These are phyloP conservation scores for Arthrobotrys pseudoclavata DNA, from an alignment of 2,329 filamentous ascomycete genomes.

Conservation along the genomic window DNA sequence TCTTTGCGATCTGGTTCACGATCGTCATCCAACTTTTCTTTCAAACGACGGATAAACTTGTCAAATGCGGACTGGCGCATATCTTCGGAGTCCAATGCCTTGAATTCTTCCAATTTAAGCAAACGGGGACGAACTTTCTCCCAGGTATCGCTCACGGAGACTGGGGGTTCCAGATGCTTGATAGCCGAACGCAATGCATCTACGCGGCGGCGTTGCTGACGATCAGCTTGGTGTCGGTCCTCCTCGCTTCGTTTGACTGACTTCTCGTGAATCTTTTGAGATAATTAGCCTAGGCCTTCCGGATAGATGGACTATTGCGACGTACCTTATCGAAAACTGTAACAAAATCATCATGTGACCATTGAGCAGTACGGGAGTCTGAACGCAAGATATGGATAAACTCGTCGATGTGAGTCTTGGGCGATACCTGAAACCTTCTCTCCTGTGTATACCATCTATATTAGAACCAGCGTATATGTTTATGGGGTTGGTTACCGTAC, in stretches of 20 bases:
- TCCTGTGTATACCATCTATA: constrained; percentile 71
- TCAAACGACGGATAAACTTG: constrained; percentile 89
- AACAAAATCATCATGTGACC: constrained; percentile 82
- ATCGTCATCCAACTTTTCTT: constrained; percentile 85
- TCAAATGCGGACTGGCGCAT: constrained; percentile 87
- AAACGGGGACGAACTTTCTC: constrained; percentile 86
- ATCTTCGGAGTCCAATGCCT: constrained; percentile 83
- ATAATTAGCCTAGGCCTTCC: constrained; percentile 63
- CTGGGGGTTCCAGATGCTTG: constrained; percentile 89
- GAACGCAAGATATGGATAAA: constrained; percentile 85
- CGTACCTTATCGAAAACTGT: constrained; percentile 81
- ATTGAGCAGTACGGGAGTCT: constrained; percentile 88
- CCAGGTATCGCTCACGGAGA: constrained; percentile 83
- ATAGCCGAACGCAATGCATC: constrained; percentile 88
- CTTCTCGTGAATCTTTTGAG: constrained; percentile 79
- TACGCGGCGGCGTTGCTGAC: constrained; percentile 84
- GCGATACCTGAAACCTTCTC: constrained; percentile 89
- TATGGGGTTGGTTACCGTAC: constrained; percentile 70
- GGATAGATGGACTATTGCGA: constrained; percentile 63
- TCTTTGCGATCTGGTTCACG: constrained; percentile 74
- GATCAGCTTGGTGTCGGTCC: constrained; percentile 83
- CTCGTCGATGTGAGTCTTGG: constrained; percentile 88
- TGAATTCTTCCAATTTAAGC: constrained; percentile 84
- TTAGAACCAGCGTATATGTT: constrained; percentile 32
- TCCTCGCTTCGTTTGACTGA: constrained; percentile 85